Evolutionary conservation across 495 filamentous ascomycete species (phyloP).

Genomic region (Clavariopsis aquatica): DNA sequence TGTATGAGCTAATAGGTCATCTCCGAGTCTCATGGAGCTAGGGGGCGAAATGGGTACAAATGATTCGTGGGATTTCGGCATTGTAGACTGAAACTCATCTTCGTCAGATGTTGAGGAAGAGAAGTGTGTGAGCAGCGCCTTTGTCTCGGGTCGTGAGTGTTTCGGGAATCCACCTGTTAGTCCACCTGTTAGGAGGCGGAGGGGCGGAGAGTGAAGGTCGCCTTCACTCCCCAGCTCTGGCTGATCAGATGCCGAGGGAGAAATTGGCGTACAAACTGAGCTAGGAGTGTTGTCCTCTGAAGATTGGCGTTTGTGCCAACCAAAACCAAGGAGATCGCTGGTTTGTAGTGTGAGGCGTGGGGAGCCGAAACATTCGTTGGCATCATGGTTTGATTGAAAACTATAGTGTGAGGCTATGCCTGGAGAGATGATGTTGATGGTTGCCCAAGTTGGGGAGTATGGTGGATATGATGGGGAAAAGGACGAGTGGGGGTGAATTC

Average conservation of each 20-base stretch:
- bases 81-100: too few relatives aligned
- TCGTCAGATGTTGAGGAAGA: too few relatives aligned
- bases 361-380: constrained; percentile 9
- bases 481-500: not conserved
- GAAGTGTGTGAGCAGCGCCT: too few relatives aligned
- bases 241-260: constrained; percentile 13
- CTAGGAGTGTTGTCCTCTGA: constrained; percentile 7
- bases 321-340: constrained; percentile 6
- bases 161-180: too few relatives aligned
- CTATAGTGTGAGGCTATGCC: constrained; percentile 20
- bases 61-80: too few relatives aligned
- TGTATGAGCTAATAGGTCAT: not conserved
- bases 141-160: too few relatives aligned
- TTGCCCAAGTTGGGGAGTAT: constrained; percentile 14
- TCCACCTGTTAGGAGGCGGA: not conserved
- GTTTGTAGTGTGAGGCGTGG: constrained; percentile 18
- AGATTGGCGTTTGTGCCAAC: not conserved
- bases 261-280: not conserved
- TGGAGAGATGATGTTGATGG: constrained; percentile 29
- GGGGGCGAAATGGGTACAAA: not conserved
- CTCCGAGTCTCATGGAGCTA: not conserved
- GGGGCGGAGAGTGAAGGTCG: not conserved
- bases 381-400: constrained; percentile 22
- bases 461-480: not conserved
- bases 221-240: not conserved